phyloP scores from a whole-genome alignment of 1,139 yeast species.

The Magnusiomyces ingens region DNA sequence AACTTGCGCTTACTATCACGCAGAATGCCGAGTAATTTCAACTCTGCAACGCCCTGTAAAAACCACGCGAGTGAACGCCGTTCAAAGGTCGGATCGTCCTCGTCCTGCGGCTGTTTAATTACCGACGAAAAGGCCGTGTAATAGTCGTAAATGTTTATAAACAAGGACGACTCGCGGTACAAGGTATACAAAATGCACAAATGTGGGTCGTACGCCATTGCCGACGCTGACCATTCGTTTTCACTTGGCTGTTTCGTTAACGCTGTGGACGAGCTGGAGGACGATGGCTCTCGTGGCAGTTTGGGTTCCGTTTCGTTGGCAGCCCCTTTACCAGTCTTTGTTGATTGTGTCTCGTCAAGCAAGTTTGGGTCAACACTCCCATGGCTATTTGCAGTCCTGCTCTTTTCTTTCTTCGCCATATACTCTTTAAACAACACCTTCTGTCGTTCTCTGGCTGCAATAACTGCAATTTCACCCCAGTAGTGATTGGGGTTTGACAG shows the following conservation, averaged over 20 bases:
- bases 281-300: conserved; percentile 11
- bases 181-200: conserved; percentile 56
- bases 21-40: conserved; percentile 48
- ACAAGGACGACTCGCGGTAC: conserved; percentile 73
- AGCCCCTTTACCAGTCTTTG: neutral
- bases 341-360: neutral
- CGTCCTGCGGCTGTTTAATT: conserved; percentile 13
- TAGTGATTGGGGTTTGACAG: conserved; percentile 34
- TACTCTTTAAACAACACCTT: neutral
- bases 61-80: conserved; percentile 48
- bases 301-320: neutral
- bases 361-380: no score
- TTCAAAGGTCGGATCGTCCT: conserved; percentile 41
- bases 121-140: conserved; percentile 62
- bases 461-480: conserved; percentile 20
- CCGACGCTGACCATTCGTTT: conserved; percentile 11
- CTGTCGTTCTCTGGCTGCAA: neutral
- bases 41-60: conserved; percentile 50
- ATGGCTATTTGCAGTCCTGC: neutral
- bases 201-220: conserved; percentile 40
- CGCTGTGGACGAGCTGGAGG: conserved; percentile 21
- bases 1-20: conserved; percentile 44
- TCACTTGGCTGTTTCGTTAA: conserved; percentile 7
- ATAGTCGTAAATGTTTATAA: conserved; percentile 71
- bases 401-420: neutral